phyloP scores from a whole-genome alignment of 1,139 yeast species.

The Debaryomyces coudertii region DNA sequence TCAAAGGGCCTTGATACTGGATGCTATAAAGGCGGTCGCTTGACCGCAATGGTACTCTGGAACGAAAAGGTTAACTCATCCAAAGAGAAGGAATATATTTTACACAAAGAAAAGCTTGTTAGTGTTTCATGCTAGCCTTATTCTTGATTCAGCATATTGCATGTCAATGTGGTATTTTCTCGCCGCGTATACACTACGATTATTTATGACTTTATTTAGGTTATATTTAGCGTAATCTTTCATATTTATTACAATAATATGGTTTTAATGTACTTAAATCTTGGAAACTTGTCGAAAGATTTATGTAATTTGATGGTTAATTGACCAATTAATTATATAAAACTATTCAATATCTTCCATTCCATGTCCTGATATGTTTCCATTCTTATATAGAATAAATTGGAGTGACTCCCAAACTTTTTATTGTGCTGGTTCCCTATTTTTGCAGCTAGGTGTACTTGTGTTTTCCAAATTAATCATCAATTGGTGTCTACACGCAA shows the following conservation, averaged over 20 bases:
- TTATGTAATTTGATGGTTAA: too few species aligned
- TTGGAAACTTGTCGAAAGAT: too few species aligned
- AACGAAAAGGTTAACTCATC: constrained; percentile 18
- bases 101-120: constrained; percentile 29
- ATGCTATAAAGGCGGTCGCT: constrained; percentile 73
- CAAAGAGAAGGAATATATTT: constrained; percentile 16
- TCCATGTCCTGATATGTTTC: too few species aligned
- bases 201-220: neutral
- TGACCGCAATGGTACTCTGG: constrained; percentile 67
- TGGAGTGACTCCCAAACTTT: neutral
- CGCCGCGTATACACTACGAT: neutral
- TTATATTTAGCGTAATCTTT: neutral
- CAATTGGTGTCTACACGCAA: constrained; percentile 1
- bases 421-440: neutral
- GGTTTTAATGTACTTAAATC: neutral
- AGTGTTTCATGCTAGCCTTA: constrained; percentile 24
- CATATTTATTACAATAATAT: neutral
- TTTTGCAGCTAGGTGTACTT: constrained; percentile 6
- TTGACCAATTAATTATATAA: too few species aligned
- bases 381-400: too few species aligned
- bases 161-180: neutral
- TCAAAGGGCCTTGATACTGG: constrained; percentile 83
- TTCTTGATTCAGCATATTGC: neutral
- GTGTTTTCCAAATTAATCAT: constrained; percentile 7
- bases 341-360: too few species aligned